Conservation (phyloP, 495 filamentous ascomycete species). For the Aspergillus biplanus region DNA sequence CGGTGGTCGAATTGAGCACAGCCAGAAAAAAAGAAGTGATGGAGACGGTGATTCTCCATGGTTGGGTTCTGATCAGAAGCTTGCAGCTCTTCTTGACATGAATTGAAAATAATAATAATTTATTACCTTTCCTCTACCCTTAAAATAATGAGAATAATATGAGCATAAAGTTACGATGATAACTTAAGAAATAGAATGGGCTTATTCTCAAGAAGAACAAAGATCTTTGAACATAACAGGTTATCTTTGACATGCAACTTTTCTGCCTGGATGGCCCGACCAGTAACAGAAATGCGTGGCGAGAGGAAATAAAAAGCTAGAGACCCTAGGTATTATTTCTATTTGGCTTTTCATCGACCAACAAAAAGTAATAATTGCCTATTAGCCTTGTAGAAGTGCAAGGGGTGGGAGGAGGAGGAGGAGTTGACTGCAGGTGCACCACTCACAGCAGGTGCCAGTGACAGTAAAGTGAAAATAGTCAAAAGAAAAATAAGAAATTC, state of each 20-base stretch:
- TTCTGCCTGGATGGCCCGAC: neutral
- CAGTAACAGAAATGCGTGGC: neutral
- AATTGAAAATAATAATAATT: slow-evolving; percentile 5
- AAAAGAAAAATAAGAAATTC: slow-evolving; percentile 15
- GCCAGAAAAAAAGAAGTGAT: slow-evolving; percentile 27
- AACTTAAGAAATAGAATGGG: too few species aligned
- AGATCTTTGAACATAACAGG: neutral
- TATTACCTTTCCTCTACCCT: too few species aligned
- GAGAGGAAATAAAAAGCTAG: neutral
- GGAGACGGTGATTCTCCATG: slow-evolving; percentile 27
- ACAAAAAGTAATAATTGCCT: slow-evolving; percentile 18
- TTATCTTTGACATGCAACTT: neutral
- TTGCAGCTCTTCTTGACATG: slow-evolving; percentile 46
- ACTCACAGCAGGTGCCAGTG: slow-evolving; percentile 25
- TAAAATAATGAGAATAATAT: neutral
- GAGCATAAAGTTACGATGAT: neutral
- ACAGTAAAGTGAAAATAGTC: slow-evolving; percentile 13
- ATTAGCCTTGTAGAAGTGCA: slow-evolving; percentile 25
- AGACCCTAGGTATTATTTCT: too few species aligned
- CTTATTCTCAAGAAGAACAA: too few species aligned
- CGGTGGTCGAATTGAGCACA: slow-evolving; percentile 58
- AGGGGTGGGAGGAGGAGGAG: slow-evolving; percentile 25
- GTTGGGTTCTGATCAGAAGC: slow-evolving; percentile 37
- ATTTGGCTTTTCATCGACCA: neutral
- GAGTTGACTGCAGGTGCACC: slow-evolving; percentile 28